These are phyloP conservation scores for Pythium dissotocum DNA, from an alignment of 352 stramenopile genomes.

Conservation along the genomic window DNA sequence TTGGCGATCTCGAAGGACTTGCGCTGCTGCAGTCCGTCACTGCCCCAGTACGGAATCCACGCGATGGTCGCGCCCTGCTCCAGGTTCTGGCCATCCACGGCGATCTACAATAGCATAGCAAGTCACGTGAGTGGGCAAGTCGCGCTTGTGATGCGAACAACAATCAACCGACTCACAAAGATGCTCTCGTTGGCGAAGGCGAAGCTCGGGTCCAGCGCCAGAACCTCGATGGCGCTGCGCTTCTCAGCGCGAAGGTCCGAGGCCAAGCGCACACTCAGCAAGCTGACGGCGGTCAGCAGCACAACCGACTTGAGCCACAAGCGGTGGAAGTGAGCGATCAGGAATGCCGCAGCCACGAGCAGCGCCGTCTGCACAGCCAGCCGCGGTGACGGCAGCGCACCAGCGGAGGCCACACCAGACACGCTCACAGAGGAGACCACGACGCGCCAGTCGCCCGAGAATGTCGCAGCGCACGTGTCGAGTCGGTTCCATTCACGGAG, in stretches of 20 bases:
- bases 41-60: constrained; percentile 76
- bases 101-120: constrained; percentile 41
- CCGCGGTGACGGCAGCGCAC: constrained; percentile 7
- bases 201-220: constrained; percentile 69
- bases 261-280: constrained; percentile 34
- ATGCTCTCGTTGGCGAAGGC: constrained; percentile 84
- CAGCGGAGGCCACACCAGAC: background rate
- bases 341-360: constrained; percentile 19
- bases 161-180: constrained; percentile 47
- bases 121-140: background rate
- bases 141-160: no score
- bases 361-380: constrained; percentile 6
- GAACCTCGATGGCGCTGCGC: constrained; percentile 59
- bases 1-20: constrained; percentile 43
- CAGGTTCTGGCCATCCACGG: constrained; percentile 81
- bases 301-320: constrained; percentile 62
- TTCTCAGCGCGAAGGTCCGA: constrained; percentile 52
- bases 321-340: constrained; percentile 57
- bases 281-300: constrained; percentile 32
- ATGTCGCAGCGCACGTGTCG: constrained; percentile 13
- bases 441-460: constrained; percentile 17
- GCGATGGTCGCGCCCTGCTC: constrained; percentile 65
- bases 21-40: constrained; percentile 41
- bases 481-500: constrained; percentile 2
- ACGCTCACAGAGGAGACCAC: background rate